phyloP scores from a whole-genome alignment of 768 basidiomycete species.

The Leccinum boreale region DNA sequence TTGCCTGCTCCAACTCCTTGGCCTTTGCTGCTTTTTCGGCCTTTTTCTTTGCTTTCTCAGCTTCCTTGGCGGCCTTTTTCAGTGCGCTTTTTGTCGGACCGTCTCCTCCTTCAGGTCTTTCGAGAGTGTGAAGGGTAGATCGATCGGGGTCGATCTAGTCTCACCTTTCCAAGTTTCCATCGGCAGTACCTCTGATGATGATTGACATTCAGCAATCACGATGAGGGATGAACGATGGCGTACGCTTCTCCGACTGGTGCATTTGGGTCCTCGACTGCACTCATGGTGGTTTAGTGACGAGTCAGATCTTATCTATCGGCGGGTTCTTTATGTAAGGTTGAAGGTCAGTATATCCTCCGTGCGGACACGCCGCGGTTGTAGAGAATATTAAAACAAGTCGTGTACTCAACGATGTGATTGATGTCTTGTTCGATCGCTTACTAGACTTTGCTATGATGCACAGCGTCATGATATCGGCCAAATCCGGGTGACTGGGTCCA shows the following conservation, averaged over 20 bases:
- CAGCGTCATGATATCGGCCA: constrained; percentile 7
- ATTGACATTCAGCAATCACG: neutral
- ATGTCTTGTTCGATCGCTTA: too few relatives aligned
- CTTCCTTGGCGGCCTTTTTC: constrained; percentile 89
- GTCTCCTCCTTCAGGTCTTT: constrained; percentile 28
- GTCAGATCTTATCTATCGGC: constrained; percentile 21
- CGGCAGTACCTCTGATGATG: constrained; percentile 4
- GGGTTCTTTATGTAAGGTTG: constrained; percentile 17
- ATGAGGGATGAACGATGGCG: neutral
- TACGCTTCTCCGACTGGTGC: constrained; percentile 6
- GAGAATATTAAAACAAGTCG: too few relatives aligned
- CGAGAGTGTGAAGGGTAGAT: neutral
- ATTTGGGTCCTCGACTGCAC: neutral
- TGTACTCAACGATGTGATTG: too few relatives aligned
- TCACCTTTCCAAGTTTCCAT: constrained; percentile 12
- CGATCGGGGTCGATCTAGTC: neutral
- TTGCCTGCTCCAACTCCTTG: constrained; percentile 70
- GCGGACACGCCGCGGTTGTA: too few relatives aligned
- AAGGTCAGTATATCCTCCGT: constrained; percentile 8
- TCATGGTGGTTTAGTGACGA: constrained; percentile 15
- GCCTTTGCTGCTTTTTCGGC: constrained; percentile 83
- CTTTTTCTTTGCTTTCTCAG: constrained; percentile 86
- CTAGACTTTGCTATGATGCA: neutral
- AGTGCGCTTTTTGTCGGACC: constrained; percentile 83
- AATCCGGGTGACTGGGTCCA: constrained; percentile 10